Percentiles rank a stretch among this genome's conserved stretches.
These are phyloP conservation scores for Hyparrhenia diplandra DNA, from an alignment of 176 grass and related monocot genomes.

Conservation along the genomic window DNA sequence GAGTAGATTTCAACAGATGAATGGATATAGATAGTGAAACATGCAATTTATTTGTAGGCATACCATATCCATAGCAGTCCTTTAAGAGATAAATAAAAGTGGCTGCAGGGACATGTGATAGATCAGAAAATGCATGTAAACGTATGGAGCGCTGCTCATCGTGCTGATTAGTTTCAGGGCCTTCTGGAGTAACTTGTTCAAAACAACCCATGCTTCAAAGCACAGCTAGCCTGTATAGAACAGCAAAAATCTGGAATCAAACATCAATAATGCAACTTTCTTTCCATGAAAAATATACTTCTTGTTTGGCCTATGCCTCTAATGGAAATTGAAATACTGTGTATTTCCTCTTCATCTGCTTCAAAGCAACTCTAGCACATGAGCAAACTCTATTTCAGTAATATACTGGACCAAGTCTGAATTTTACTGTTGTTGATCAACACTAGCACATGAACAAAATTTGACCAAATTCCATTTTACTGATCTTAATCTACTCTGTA, in stretches of 20 bases:
- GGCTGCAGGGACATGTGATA: conserved; percentile 68
- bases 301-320: background rate
- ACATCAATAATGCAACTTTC: background rate
- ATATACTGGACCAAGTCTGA: background rate
- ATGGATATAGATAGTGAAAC: conserved; percentile 2
- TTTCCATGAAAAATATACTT: background rate
- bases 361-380: background rate
- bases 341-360: background rate
- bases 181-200: conserved; percentile 13
- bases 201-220: conserved; percentile 41
- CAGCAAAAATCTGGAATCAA: conserved; percentile 14
- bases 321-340: background rate
- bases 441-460: background rate
- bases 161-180: conserved; percentile 11
- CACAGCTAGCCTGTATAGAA: conserved; percentile 20
- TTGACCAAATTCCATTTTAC: background rate
- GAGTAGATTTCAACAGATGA: background rate
- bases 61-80: conserved; percentile 88
- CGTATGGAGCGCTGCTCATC: conserved; percentile 42
- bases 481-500: background rate
- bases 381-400: background rate
- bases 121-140: conserved; percentile 79
- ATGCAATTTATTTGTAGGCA: background rate
- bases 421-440: background rate
- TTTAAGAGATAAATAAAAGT: conserved; percentile 81